Percentiles rank a stretch among this genome's conserved stretches.
phyloP scores from a whole-genome alignment of 164 flowering plant species.

The Berberis thunbergii region DNA sequence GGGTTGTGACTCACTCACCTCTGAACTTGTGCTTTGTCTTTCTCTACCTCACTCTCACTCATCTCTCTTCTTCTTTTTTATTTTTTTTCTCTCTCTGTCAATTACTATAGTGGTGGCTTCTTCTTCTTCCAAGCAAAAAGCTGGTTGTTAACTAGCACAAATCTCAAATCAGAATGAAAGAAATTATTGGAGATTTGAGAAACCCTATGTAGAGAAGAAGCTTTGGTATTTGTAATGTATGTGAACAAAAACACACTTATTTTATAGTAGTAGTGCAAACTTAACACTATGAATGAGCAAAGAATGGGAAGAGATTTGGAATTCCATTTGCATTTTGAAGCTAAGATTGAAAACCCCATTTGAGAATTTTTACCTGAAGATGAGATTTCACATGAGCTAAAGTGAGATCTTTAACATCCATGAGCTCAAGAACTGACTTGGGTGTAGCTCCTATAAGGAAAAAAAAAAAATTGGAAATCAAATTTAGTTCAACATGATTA shows the following conservation, averaged over 20 bases:
- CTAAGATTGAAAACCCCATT: conserved; percentile 7
- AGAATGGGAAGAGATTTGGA: too few relatives aligned
- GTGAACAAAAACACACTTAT: neutral
- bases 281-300: too few relatives aligned
- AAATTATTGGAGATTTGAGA: conserved; percentile 20
- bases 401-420: conserved; percentile 99
- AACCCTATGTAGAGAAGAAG: conserved; percentile 20
- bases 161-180: conserved; percentile 43
- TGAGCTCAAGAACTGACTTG: conserved; percentile 96
- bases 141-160: conserved; percentile 42
- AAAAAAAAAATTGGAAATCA: neutral
- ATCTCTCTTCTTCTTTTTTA: neutral
- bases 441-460: conserved; percentile 79
- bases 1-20: conserved; percentile 8
- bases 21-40: neutral
- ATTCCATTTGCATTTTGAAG: too few relatives aligned
- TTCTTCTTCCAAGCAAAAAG: conserved; percentile 49
- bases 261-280: too few relatives aligned
- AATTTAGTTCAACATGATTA: neutral
- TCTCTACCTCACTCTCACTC: neutral
- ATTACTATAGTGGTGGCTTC: conserved; percentile 18
- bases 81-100: conserved; percentile 11
- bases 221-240: conserved; percentile 48
- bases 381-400: conserved; percentile 97
- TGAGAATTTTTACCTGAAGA: conserved; percentile 62